These are phyloP conservation scores for Petunia secreta DNA, from an alignment of 257 asterid genomes.

Conservation along the genomic window DNA sequence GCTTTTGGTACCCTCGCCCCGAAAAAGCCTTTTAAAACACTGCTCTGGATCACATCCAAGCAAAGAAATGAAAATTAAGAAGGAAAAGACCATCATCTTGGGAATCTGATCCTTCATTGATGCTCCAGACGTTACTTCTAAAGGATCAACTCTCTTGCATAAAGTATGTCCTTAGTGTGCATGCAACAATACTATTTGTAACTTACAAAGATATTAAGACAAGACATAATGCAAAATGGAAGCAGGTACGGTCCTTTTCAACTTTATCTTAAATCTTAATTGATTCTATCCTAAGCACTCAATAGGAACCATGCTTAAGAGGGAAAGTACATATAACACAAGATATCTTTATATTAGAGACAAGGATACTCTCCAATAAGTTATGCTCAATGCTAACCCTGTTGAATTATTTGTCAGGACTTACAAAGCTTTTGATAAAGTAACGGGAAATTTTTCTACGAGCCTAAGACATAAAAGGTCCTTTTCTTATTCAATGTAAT, in stretches of 20 bases:
- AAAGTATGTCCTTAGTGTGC: not conserved
- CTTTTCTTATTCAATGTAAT: not conserved
- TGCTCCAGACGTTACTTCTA: conserved; percentile 15
- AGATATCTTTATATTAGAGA: not conserved
- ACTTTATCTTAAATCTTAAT: not conserved
- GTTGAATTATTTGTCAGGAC: not conserved
- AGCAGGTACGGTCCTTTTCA: not conserved
- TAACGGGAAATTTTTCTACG: not conserved
- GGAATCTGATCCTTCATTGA: conserved; percentile 17
- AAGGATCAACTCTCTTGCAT: conserved; percentile 1
- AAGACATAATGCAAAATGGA: not conserved
- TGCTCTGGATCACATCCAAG: not conserved
- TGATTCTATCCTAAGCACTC: conserved; percentile 11
- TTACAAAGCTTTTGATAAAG: not conserved
- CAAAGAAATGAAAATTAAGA: not conserved
- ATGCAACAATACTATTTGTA: not conserved
- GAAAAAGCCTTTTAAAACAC: not conserved
- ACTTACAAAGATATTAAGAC: not conserved
- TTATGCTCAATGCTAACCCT: not conserved
- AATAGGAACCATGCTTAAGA: not conserved
- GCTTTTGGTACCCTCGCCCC: no score
- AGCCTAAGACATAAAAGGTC: not conserved
- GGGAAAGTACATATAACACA: not conserved
- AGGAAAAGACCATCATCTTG: not conserved
- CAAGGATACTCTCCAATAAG: conserved; percentile 5